Base-by-base conservation (phyloP, 2,329 filamentous ascomycete genomes). In the Stachybotrys chlorohalonatus region DNA sequence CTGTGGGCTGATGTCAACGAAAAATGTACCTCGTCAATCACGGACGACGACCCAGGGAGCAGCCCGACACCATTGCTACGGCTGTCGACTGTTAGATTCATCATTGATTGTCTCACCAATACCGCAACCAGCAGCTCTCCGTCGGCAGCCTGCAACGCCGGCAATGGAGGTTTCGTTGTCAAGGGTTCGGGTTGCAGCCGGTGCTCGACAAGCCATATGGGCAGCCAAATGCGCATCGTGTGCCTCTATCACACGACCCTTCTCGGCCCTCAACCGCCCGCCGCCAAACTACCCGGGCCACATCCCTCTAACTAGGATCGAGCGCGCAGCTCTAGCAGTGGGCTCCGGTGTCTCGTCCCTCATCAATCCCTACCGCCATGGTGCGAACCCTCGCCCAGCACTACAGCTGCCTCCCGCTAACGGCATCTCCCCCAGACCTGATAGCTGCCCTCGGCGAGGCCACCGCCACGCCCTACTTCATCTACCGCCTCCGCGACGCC, bases 361-460 rank as follows among this genome's bases (percentile, higher is more conserved):
- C 52, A 63, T 90, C 4, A 84, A 96, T 64, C 93, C 93, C 1
- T 83, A 89, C 65, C 83, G 94, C 63, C 90, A 84, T 69, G 89
- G 89, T 87, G 75, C 52, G 64, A 15, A 17, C 31, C 11, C 17
- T 30, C 11, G 49, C 46, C 15, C 16, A 15, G 47, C 17, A 24
- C 13, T 30, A 31, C 39, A 11, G 30, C 53, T 58, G 39, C 54
- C 16, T 32, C 5, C 11, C 11, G 0, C 36, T 42, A 42, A 42
- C 36, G 9, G 36, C 36, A 42, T 9, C 36, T 9, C 24, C 24
- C 16, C 13, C 64, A 90, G 94, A 99, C 75, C 84, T 99, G 61
- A 95, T 99, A 63, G 94, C 94, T 39, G 83, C 90, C 39, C 83
- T 95, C n/a, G 93, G 92, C 66, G 94, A 99, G 77, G 86, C 92